A percentile compares a stretch with the other conserved stretches of the same genome.
Evolutionary conservation across 208 protist genomes (phyloP).

Genomic region (Trypanosoma caninum): DNA sequence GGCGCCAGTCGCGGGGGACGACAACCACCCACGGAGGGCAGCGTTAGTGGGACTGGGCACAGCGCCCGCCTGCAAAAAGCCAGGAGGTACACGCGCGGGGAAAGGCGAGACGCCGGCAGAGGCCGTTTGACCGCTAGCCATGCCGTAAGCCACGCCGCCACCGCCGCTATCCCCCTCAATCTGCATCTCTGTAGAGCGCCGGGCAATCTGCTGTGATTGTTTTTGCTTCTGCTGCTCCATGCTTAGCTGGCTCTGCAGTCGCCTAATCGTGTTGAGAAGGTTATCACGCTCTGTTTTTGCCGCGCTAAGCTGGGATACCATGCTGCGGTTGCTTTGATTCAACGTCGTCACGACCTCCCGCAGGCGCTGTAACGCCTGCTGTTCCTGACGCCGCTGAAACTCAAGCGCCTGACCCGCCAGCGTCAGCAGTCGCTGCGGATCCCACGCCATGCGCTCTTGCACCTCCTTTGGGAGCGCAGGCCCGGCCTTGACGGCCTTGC

Average conservation of each 20-base stretch:
- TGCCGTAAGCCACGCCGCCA: constrained; percentile 1
- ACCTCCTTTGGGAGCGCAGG: constrained; percentile 33
- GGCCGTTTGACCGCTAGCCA: background rate
- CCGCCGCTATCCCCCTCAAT: background rate
- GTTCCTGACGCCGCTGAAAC: constrained; percentile 62
- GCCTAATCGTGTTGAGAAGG: constrained; percentile 14
- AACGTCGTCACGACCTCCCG: constrained; percentile 57
- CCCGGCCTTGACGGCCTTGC: constrained; percentile 33
- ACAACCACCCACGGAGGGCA: background rate
- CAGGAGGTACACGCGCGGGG: background rate
- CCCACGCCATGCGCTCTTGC: constrained; percentile 36
- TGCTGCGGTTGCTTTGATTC: constrained; percentile 42
- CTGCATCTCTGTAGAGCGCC: constrained; percentile 1
- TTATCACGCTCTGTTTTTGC: constrained; percentile 26
- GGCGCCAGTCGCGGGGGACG: constrained; percentile 7
- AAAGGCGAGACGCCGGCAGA: background rate
- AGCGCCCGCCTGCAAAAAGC: background rate
- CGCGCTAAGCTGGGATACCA: constrained; percentile 25
- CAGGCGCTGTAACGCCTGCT: constrained; percentile 55
- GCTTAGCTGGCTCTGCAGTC: constrained; percentile 23
- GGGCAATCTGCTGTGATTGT: constrained; percentile 23
- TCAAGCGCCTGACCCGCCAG: constrained; percentile 31
- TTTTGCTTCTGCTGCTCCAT: constrained; percentile 24
- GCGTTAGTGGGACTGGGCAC: constrained; percentile 10
- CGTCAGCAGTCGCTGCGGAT: constrained; percentile 31